These are phyloP conservation scores for Dipteronia sinensis DNA, from an alignment of 345 rosid genomes.

Conservation along the genomic window DNA sequence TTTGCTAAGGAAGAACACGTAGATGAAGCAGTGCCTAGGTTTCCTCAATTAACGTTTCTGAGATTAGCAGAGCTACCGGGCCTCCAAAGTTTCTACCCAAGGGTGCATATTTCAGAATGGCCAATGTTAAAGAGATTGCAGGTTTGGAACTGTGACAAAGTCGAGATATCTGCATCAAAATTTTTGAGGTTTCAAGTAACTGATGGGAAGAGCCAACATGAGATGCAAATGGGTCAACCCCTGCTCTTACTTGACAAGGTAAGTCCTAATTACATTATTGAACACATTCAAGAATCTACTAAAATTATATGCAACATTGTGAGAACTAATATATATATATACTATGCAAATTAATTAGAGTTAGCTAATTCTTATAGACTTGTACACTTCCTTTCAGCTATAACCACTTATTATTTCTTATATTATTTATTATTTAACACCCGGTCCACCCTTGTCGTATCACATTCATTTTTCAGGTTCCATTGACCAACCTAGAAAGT, in stretches of 20 bases:
- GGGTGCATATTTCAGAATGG: slow-evolving; percentile 19
- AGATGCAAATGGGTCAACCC: background rate
- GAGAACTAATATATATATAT: too few relatives aligned
- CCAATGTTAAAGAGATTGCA: slow-evolving; percentile 10
- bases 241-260: slow-evolving; percentile 23
- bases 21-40: too few relatives aligned
- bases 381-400: too few relatives aligned
- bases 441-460: too few relatives aligned
- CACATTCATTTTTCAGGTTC: background rate
- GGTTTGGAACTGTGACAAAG: slow-evolving; percentile 6
- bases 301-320: too few relatives aligned
- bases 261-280: too few relatives aligned
- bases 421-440: too few relatives aligned
- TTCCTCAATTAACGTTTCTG: slow-evolving; percentile 6
- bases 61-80: background rate
- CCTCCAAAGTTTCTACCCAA: slow-evolving; percentile 16
- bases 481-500: background rate
- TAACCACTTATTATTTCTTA: too few relatives aligned
- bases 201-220: too few relatives aligned
- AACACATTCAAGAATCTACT: too few relatives aligned
- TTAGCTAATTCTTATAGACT: too few relatives aligned
- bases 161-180: slow-evolving; percentile 14
- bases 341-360: too few relatives aligned
- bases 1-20: background rate
- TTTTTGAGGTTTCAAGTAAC: background rate